phyloP scores from a whole-genome alignment of 257 asterid species.

The Scutellaria galericulata region DNA sequence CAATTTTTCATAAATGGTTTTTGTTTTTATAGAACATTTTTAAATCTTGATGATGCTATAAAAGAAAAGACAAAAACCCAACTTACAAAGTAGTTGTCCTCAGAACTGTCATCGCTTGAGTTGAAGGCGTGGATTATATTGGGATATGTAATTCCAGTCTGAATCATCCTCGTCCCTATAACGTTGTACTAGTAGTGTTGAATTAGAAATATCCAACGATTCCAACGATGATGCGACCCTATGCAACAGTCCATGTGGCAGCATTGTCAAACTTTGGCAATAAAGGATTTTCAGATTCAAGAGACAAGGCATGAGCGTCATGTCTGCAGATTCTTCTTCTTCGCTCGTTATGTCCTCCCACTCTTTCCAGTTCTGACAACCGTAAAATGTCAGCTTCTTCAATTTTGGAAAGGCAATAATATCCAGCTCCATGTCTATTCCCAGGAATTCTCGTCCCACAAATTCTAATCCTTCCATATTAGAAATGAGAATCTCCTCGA shows the following conservation, averaged over 20 bases:
- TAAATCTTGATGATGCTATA: too few relatives aligned
- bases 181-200: background rate
- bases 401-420: slow-evolving; percentile 33
- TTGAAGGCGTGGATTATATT: slow-evolving; percentile 9
- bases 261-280: background rate
- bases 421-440: background rate
- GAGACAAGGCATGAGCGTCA: slow-evolving; percentile 30
- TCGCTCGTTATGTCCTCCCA: slow-evolving; percentile 37
- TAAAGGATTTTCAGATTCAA: background rate
- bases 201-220: background rate
- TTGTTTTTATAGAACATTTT: too few relatives aligned
- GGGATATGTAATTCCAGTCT: slow-evolving; percentile 18
- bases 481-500: slow-evolving; percentile 28
- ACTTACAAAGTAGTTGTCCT: too few relatives aligned
- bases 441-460: slow-evolving; percentile 39
- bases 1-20: too few relatives aligned
- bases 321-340: background rate
- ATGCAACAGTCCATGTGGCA: slow-evolving; percentile 30
- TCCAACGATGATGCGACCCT: background rate
- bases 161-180: slow-evolving; percentile 12
- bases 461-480: slow-evolving; percentile 17
- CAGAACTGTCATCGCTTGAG: background rate
- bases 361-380: slow-evolving; percentile 36
- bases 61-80: too few relatives aligned
- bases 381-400: slow-evolving; percentile 9